These are phyloP conservation scores for Cladosporium sp. DNA, from an alignment of 2,329 filamentous ascomycete genomes.

Conservation along the genomic window DNA sequence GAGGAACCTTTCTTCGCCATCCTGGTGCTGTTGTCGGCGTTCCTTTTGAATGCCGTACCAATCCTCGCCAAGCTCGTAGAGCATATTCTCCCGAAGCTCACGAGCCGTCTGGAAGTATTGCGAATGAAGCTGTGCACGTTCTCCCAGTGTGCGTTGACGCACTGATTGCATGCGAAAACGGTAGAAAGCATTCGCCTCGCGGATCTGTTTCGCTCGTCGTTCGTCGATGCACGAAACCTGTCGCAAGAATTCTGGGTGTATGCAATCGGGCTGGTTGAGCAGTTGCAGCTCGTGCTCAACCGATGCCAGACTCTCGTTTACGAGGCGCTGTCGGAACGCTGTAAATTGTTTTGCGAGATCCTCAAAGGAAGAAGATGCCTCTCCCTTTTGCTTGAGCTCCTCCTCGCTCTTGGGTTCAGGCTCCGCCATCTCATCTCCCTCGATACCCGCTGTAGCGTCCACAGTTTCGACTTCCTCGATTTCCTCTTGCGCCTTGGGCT, in stretches of 20 bases:
- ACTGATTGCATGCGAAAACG: constrained; percentile 73
- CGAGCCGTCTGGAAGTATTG: constrained; percentile 88
- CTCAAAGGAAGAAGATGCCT: constrained; percentile 49
- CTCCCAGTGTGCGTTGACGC: constrained; percentile 72
- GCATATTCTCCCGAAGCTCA: constrained; percentile 74
- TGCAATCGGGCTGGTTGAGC: constrained; percentile 59
- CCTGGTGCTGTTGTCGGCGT: constrained; percentile 71
- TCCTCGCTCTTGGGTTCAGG: constrained; percentile 52
- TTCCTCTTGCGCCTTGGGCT: constrained; percentile 33
- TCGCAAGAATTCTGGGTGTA: constrained; percentile 87
- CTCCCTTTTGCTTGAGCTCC: constrained; percentile 46
- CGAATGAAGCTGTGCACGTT: constrained; percentile 80
- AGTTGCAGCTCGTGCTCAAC: constrained; percentile 68
- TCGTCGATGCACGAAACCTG: constrained; percentile 87
- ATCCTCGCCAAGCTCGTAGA: constrained; percentile 80
- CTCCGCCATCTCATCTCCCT: constrained; percentile 29
- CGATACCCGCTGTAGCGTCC: constrained; percentile 19
- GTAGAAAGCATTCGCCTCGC: constrained; percentile 71
- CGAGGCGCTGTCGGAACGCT: constrained; percentile 68
- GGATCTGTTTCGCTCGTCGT: constrained; percentile 76
- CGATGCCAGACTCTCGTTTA: constrained; percentile 62
- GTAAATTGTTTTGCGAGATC: constrained; percentile 87
- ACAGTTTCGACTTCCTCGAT: constrained; percentile 35
- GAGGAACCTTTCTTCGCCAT: constrained; percentile 77
- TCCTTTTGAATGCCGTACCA: constrained; percentile 94